Percentiles rank a stretch among this genome's conserved stretches.
These are phyloP conservation scores for Diaporthe sp. DNA, from an alignment of 2,329 filamentous ascomycete genomes.

Conservation along the genomic window DNA sequence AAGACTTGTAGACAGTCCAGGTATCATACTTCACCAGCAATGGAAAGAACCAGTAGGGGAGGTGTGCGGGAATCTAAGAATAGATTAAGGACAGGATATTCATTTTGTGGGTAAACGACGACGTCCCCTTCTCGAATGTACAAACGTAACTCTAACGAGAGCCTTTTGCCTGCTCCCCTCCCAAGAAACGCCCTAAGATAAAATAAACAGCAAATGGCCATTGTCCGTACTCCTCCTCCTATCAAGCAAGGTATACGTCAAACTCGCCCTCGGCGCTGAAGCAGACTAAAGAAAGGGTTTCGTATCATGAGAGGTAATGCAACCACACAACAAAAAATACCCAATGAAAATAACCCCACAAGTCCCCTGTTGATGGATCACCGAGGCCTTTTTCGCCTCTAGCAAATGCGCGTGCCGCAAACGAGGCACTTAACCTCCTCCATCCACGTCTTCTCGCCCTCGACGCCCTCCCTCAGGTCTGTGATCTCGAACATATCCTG, in stretches of 20 bases:
- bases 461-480: constrained; percentile 63
- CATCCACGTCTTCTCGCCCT: constrained; percentile 65
- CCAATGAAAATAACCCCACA: constrained; percentile 13
- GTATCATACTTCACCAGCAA: not conserved
- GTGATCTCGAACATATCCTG: constrained; percentile 63
- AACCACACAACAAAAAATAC: constrained; percentile 23
- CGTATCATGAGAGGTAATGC: constrained; percentile 30
- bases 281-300: constrained; percentile 27
- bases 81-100: constrained; percentile 29
- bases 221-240: constrained; percentile 29
- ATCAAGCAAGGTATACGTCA: constrained; percentile 29
- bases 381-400: constrained; percentile 27
- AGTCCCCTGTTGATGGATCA: no score
- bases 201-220: constrained; percentile 10
- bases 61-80: not conserved
- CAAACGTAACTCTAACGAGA: constrained; percentile 34
- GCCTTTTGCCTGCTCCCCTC: constrained; percentile 28
- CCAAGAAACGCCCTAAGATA: constrained; percentile 22
- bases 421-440: constrained; percentile 65
- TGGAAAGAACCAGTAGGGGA: not conserved
- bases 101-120: constrained; percentile 27
- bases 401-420: constrained; percentile 63
- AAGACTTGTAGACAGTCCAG: no score
- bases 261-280: constrained; percentile 28
- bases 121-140: constrained; percentile 25